Evolutionary conservation across 306 rosid genomes (phyloP).

Genomic region (Prunus fruticosa): DNA sequence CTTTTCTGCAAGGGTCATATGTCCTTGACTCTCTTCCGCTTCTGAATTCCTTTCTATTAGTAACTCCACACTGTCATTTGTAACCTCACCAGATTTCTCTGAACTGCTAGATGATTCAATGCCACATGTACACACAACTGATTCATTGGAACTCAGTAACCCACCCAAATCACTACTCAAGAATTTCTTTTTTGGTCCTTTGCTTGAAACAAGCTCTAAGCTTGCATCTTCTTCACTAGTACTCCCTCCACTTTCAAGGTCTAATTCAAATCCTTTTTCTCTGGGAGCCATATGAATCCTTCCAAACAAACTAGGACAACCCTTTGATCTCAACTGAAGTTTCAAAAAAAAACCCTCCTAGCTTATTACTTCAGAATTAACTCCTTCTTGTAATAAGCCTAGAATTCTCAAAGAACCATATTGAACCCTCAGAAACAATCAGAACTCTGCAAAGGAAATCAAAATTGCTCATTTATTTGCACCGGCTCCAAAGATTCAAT

Average conservation of each 20-base stretch:
- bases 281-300: conserved; percentile 12
- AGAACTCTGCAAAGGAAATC: background rate
- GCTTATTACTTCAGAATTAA: background rate
- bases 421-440: background rate
- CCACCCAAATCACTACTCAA: conserved; percentile 32
- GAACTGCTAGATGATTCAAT: conserved; percentile 33
- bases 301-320: background rate
- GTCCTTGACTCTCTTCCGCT: conserved; percentile 21
- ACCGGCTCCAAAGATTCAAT: background rate
- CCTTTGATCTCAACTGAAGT: background rate
- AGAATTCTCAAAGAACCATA: background rate
- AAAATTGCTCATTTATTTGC: background rate
- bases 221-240: conserved; percentile 46
- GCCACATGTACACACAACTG: conserved; percentile 32
- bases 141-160: conserved; percentile 31
- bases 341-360: background rate
- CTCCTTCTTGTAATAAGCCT: background rate
- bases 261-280: conserved; percentile 38
- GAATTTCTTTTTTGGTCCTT: conserved; percentile 21
- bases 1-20: conserved; percentile 12
- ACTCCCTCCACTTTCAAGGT: conserved; percentile 58
- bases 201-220: conserved; percentile 33
- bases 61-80: conserved; percentile 26
- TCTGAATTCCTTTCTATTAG: conserved; percentile 32
- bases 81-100: conserved; percentile 29